Base-by-base conservation (phyloP, 1,139 yeast genomes). In the Pneumocystis sp. region DNA sequence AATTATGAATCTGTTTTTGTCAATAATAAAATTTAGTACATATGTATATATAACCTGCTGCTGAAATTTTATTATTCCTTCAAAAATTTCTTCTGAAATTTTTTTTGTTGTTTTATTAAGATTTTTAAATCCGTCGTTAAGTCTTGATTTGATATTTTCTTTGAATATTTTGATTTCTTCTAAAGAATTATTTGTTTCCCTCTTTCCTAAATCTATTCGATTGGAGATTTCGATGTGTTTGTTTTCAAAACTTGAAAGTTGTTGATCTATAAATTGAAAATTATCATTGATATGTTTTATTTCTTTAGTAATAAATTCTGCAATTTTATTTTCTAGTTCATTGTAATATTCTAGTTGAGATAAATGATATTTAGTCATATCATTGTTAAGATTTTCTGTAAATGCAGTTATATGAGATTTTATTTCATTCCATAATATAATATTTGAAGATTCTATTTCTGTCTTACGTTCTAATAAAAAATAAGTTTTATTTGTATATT, bases 121-220 rank as follows among this genome's bases (percentile, higher is more conserved):
- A 35, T 68, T 65, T 40, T 65, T 63, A 61, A 70, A 59, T 21
- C 72, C 67, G 34, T 66, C 67, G n/a, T 70, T 67, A 34, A 71
- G 67, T 40, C 68, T 66, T 7, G 57, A 65, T 64, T 70, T 68
- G 45, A 71, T 70, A 21, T 68, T 70, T 29, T 68, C 70, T 12
- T 71, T 66, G 57, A 71, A 64, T 17, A 63, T 66, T 56, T 68
- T 69, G 40, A 72, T 65, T 31, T 69, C 68, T 29, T 63, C 69
- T 45, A 71, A 61, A 21, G 67, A 67, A n/a, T 62, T 62, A 35
- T 69, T 67, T 69, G 70, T 66, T 37, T 67, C 67, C 6, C 61
- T 45, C 59, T 67, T 66, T 3, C 71, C 68, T 17, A 62, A 66
- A 19, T 63, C 66, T 63, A 69, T 66, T 19, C 61, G 31, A 31